Conservation (phyloP, 345 rosid species). For the Punica granatum region DNA sequence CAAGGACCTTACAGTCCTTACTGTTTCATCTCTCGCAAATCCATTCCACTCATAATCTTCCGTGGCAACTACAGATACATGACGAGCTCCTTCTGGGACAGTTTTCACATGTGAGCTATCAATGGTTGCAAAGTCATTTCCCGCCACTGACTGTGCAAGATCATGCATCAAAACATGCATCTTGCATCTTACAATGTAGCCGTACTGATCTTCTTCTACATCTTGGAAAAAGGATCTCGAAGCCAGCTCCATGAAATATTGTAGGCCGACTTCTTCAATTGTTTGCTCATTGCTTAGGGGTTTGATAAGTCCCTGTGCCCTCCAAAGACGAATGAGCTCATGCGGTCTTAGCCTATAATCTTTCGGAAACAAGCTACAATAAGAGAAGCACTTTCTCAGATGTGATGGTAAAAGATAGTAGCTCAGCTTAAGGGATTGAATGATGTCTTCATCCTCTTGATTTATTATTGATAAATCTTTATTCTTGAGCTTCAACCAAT, state of each 20-base stretch:
- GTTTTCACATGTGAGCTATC: neutral
- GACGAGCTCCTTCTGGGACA: neutral
- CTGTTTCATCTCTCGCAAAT: neutral
- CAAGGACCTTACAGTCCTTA: neutral
- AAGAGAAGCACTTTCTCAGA: constrained; percentile 18
- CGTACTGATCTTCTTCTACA: neutral
- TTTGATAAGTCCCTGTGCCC: constrained; percentile 14
- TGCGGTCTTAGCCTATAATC: constrained; percentile 4
- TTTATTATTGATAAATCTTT: neutral
- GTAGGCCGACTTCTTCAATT: neutral
- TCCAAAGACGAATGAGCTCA: constrained; percentile 12
- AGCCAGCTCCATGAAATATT: neutral
- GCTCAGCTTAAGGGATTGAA: constrained; percentile 13
- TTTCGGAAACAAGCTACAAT: constrained; percentile 22
- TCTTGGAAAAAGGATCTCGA: constrained; percentile 20
- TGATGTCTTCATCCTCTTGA: neutral
- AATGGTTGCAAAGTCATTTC: neutral
- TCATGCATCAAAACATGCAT: constrained; percentile 24
- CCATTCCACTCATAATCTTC: neutral
- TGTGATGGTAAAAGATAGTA: constrained; percentile 12
- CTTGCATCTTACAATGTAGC: neutral
- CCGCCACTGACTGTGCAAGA: constrained; percentile 3
- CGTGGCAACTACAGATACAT: neutral
- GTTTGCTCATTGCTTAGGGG: neutral
- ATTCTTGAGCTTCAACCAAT: constrained; percentile 8